phyloP scores from a whole-genome alignment of 2,329 filamentous ascomycete genomes.

The Shiraia sp. region DNA sequence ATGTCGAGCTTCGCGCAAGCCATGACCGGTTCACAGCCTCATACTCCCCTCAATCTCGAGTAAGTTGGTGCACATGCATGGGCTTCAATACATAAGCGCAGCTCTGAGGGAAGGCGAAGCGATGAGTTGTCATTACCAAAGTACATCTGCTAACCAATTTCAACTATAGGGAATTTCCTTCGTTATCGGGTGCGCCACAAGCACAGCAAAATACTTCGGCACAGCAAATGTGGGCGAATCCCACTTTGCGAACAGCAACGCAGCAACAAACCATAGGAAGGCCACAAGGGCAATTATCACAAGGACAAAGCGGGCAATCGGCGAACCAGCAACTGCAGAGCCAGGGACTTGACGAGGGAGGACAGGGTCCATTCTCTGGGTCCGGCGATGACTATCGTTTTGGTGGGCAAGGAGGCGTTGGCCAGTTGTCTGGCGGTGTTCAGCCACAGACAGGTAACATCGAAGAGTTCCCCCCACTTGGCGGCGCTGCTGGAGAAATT shows the following conservation, averaged over 20 bases:
- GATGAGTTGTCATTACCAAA: background rate
- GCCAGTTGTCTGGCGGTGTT: slow-evolving; percentile 53
- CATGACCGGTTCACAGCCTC: slow-evolving; percentile 57
- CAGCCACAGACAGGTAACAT: slow-evolving; percentile 61
- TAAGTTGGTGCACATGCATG: slow-evolving; percentile 46
- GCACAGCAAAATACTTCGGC: slow-evolving; percentile 56
- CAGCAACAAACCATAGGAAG: slow-evolving; percentile 59
- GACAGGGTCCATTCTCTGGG: slow-evolving; percentile 56
- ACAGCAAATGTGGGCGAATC: slow-evolving; percentile 62
- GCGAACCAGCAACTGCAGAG: slow-evolving; percentile 51
- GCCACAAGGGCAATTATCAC: slow-evolving; percentile 48
- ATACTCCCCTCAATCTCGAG: slow-evolving; percentile 60
- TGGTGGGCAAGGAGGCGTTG: slow-evolving; percentile 58
- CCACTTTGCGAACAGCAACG: slow-evolving; percentile 54
- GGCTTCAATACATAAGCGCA: slow-evolving; percentile 3
- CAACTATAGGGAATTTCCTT: slow-evolving; percentile 62
- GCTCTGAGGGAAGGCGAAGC: background rate
- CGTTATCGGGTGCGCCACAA: slow-evolving; percentile 61
- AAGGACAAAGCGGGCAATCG: slow-evolving; percentile 39
- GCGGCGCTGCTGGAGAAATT: slow-evolving; percentile 57
- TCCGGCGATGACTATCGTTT: slow-evolving; percentile 61
- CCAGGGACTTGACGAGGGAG: slow-evolving; percentile 44
- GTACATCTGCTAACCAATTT: slow-evolving; percentile 25
- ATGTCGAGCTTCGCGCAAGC: slow-evolving; percentile 62
- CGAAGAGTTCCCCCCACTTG: slow-evolving; percentile 65